phyloP scores from a whole-genome alignment of 2,329 filamentous ascomycete species.

The Pseudogymnoascus sp. region DNA sequence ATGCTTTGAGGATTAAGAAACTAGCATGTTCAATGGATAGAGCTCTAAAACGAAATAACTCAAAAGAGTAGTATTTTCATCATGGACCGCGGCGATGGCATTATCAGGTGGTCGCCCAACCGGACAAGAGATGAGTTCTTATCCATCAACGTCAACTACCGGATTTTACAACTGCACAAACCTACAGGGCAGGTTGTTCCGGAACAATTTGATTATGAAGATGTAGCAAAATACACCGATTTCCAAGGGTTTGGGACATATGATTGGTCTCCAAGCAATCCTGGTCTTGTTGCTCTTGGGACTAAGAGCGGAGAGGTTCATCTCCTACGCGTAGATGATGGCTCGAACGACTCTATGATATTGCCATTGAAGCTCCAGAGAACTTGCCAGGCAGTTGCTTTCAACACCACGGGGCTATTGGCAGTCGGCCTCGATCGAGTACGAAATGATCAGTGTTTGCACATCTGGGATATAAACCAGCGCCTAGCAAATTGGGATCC shows the following conservation, averaged over 20 bases:
- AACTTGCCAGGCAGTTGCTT: slow-evolving; percentile 73
- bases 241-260: slow-evolving; percentile 57
- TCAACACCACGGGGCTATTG: slow-evolving; percentile 63
- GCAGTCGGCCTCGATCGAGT: slow-evolving; percentile 75
- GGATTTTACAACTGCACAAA: slow-evolving; percentile 55
- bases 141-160: slow-evolving; percentile 56
- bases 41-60: neutral
- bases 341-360: slow-evolving; percentile 55
- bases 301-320: slow-evolving; percentile 69
- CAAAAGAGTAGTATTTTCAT: neutral
- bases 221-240: slow-evolving; percentile 52
- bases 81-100: slow-evolving; percentile 36
- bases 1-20: neutral
- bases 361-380: slow-evolving; percentile 67
- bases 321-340: slow-evolving; percentile 63
- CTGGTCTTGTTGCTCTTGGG: slow-evolving; percentile 64
- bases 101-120: slow-evolving; percentile 60
- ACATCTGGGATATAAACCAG: slow-evolving; percentile 70
- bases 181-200: slow-evolving; percentile 51
- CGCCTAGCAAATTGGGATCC: slow-evolving; percentile 44
- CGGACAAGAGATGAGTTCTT: slow-evolving; percentile 51
- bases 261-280: slow-evolving; percentile 53
- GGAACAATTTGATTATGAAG: slow-evolving; percentile 49
- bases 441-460: slow-evolving; percentile 71
- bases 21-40: neutral